Evolutionary conservation across 2,329 filamentous ascomycete genomes (phyloP).

Genomic region (Chrysosporium keratinophilum): DNA sequence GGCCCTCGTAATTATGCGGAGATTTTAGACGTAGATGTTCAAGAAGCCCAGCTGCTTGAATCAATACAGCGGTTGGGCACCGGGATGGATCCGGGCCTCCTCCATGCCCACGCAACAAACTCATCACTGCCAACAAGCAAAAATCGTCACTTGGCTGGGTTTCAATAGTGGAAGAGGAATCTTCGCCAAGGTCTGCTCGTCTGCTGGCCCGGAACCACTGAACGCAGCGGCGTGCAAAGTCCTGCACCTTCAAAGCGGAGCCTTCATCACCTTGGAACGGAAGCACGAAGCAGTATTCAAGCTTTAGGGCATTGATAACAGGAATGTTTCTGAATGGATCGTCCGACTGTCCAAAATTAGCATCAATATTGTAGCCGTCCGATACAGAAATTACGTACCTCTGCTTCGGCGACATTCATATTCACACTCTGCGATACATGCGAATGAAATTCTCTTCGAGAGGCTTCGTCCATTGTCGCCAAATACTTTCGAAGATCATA

Average conservation of each 20-base stretch:
- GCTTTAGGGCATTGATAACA: slow-evolving; percentile 35
- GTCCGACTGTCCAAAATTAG: slow-evolving; percentile 16
- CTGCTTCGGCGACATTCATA: slow-evolving; percentile 10
- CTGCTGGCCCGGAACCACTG: slow-evolving; percentile 24
- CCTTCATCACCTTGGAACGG: slow-evolving; percentile 20
- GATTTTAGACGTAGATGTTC: slow-evolving; percentile 34
- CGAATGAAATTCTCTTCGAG: slow-evolving; percentile 20
- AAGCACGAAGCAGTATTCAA: slow-evolving; percentile 34
- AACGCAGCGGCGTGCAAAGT: slow-evolving; percentile 33
- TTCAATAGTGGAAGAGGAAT: slow-evolving; percentile 31
- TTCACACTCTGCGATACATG: slow-evolving; percentile 18
- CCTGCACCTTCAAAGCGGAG: slow-evolving; percentile 24
- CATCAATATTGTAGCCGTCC: not conserved
- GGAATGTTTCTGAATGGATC: slow-evolving; percentile 24
- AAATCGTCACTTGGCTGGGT: slow-evolving; percentile 37
- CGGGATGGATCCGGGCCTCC: slow-evolving; percentile 16
- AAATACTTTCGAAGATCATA: slow-evolving; percentile 34
- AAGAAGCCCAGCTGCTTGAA: slow-evolving; percentile 28
- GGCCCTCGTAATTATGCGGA: slow-evolving; percentile 38
- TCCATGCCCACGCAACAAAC: slow-evolving; percentile 27
- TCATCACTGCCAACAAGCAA: slow-evolving; percentile 36
- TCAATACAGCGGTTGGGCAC: slow-evolving; percentile 24
- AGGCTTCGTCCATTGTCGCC: slow-evolving; percentile 22
- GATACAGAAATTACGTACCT: slow-evolving; percentile 14
- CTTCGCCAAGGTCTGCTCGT: slow-evolving; percentile 18